Evolutionary conservation across 176 grass and related monocot genomes (phyloP), one percentile per base, ranked within the genome.

Genomic region (Saccharum spontaneum): DNA sequence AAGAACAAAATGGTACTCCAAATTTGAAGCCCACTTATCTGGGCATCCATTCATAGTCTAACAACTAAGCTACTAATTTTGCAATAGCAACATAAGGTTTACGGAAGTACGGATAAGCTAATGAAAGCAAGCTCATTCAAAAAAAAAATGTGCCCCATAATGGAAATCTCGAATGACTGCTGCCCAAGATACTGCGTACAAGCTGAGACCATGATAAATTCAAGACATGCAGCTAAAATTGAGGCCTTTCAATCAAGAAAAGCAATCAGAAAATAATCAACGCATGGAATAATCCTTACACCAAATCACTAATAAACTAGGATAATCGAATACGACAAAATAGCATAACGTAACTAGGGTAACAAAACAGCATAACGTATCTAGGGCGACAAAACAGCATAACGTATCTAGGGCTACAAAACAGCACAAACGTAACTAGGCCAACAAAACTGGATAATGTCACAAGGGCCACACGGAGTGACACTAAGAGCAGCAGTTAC

Each of bases 301-400:
- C 73, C 22, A 77, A 77, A 85, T 38, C 6, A 76, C 8, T 30
- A 79, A 71, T 26, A 68, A 68, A 77, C 4, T 20, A 62, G 44
- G n/a, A 22, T 10, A 72, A 24, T 45, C 8, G 36, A 22, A 28
- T 78, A 31, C 6, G 6, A 20, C n/a, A 76, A 31, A 39, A 23
- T 62, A 8, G 9, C 20, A 78, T 67, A 69, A 49, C 24, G 23
- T 40, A 57, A 30, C 10, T 44, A 66, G 17, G 17, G 50, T 6
- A 1, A 20, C 6, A 55, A 20, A 55, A 55, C 17, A 55, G 17
- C 28, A 28, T 28, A 28, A 28, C 48, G 5, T 50, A 17, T 6
- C 48, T 50, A 50, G 18, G 18, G 18, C 52, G 2, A 57, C 52
- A 57, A 57, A 22, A 20, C 18, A 8, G 2, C 7, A 22, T 57